Percentiles rank a stretch among this genome's conserved stretches.
Conservation (phyloP, 257 asterid species). For the Solanum microdontum region DNA sequence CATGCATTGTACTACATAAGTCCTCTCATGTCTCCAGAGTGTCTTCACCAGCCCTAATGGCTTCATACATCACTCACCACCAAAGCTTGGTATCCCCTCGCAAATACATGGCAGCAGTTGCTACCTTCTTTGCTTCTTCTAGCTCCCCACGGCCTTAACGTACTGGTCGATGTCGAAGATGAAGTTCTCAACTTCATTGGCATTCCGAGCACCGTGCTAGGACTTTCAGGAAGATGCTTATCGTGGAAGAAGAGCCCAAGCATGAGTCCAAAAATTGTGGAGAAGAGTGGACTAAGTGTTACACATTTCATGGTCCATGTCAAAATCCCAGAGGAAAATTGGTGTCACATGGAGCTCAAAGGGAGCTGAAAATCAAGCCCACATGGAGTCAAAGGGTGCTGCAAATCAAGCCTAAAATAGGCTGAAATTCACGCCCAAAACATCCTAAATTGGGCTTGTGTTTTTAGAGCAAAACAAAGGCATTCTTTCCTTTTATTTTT, state of each 20-base stretch:
- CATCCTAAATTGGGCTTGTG: neutral
- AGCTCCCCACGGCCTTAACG: neutral
- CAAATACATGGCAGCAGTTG: neutral
- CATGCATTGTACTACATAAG: neutral
- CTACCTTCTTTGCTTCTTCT: neutral
- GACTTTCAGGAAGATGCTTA: neutral
- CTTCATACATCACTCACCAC: neutral
- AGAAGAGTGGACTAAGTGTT: neutral
- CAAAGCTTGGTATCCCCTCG: neutral
- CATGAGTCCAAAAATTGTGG: neutral
- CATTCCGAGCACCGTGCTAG: neutral
- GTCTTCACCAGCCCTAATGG: neutral
- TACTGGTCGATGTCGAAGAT: neutral
- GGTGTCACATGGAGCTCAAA: neutral
- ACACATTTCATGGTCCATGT: neutral
- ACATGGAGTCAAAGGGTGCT: neutral
- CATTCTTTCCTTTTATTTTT: neutral
- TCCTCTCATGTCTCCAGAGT: neutral
- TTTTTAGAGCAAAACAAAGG: neutral
- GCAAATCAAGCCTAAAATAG: neutral
- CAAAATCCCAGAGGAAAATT: neutral
- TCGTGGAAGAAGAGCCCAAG: neutral
- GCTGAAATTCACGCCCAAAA: neutral
- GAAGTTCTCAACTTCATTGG: neutral
- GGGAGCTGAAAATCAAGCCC: neutral